A percentile compares a stretch with the other conserved stretches of the same genome.
Conservation (phyloP, 73 alveolate species). For the Uronychia binucleata region DNA sequence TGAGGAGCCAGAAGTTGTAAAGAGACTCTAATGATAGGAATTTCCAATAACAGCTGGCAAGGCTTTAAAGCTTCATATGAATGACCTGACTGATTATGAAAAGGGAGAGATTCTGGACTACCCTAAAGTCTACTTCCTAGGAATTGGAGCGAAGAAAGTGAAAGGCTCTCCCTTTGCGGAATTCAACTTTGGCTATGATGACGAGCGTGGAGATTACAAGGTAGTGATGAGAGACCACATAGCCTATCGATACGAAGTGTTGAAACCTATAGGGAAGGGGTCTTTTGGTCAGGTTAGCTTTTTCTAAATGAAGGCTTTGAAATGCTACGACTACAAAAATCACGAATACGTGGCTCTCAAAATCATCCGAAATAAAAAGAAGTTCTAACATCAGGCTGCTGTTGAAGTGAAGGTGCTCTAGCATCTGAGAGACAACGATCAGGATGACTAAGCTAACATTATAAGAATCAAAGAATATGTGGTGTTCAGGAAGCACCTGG, state of each 20-base stretch:
- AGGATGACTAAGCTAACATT: constrained; percentile 59
- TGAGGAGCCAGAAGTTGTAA: neutral
- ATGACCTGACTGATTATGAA: constrained; percentile 61
- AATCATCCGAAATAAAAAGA: constrained; percentile 43
- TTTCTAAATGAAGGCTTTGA: constrained; percentile 22
- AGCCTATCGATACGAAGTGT: constrained; percentile 59
- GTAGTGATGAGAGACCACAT: constrained; percentile 56
- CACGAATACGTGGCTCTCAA: constrained; percentile 67
- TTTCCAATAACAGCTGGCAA: constrained; percentile 45
- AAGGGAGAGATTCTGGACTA: constrained; percentile 66
- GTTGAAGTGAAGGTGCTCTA: constrained; percentile 58
- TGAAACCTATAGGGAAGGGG: constrained; percentile 55
- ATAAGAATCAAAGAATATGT: constrained; percentile 58
- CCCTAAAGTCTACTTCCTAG: constrained; percentile 52
- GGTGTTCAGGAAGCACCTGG: constrained; percentile 63
- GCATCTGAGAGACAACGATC: constrained; percentile 68
- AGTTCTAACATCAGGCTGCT: constrained; percentile 54
- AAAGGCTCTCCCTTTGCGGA: constrained; percentile 24
- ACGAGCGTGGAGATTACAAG: constrained; percentile 62
- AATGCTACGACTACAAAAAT: constrained; percentile 66
- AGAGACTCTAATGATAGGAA: neutral
- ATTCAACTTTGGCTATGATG: constrained; percentile 64
- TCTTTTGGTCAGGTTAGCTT: constrained; percentile 42
- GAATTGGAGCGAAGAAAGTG: constrained; percentile 11
- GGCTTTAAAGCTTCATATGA: constrained; percentile 38